Evolutionary conservation across 768 basidiomycete species (phyloP).

Genomic region (Mycena belliarum): DNA sequence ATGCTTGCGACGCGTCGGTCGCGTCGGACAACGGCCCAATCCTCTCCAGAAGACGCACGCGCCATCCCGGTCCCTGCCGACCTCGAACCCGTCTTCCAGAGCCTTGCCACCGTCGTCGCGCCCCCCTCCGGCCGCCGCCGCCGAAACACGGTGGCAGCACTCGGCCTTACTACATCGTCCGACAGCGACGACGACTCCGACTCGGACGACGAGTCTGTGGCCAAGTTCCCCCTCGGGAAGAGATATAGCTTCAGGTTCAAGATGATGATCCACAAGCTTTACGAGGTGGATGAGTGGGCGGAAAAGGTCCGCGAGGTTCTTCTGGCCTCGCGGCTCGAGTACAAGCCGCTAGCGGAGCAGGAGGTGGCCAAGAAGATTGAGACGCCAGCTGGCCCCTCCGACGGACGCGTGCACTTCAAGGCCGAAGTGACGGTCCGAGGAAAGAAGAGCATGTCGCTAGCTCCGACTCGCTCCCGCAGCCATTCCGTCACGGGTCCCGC

Average conservation of each 20-base stretch:
- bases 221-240: constrained; percentile 46
- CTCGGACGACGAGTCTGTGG: constrained; percentile 30
- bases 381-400: constrained; percentile 11
- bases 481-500: constrained; percentile 30
- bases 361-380: constrained; percentile 24
- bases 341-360: constrained; percentile 53
- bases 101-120: constrained; percentile 26
- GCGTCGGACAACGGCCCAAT: constrained; percentile 26
- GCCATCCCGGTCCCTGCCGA: constrained; percentile 33
- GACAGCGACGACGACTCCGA: constrained; percentile 18
- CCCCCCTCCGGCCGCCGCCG: constrained; percentile 26
- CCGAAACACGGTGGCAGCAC: constrained; percentile 24
- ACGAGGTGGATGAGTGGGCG: constrained; percentile 60
- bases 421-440: constrained; percentile 22
- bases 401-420: constrained; percentile 30
- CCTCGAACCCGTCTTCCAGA: constrained; percentile 29
- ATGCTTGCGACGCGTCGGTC: constrained; percentile 48
- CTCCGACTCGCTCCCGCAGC: constrained; percentile 33
- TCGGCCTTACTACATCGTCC: constrained; percentile 1
- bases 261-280: constrained; percentile 67
- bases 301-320: constrained; percentile 54
- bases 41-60: constrained; percentile 32
- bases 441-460: constrained; percentile 22
- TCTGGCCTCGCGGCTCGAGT: constrained; percentile 54
- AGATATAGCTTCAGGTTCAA: constrained; percentile 64